phyloP scores from a whole-genome alignment of 352 stramenopile genomes.

The Phytophthora rubi region DNA sequence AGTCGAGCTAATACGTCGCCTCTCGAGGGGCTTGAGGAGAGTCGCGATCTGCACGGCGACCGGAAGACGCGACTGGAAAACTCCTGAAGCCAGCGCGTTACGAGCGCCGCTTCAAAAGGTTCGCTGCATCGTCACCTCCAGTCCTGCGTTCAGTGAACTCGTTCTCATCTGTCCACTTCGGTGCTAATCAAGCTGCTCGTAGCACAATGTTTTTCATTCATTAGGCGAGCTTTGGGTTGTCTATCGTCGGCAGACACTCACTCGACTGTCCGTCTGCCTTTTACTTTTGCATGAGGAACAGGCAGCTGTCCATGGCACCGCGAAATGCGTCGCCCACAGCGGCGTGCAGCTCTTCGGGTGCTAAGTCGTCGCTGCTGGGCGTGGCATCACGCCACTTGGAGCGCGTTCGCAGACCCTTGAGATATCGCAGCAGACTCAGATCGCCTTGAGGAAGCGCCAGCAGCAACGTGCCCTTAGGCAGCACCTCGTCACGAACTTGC shows the following conservation, averaged over 20 bases:
- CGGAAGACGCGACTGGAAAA: conserved; percentile 10
- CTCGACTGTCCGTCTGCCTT: conserved; percentile 1
- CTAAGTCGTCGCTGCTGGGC: conserved; percentile 24
- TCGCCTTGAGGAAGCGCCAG: conserved; percentile 79
- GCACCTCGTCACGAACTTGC: conserved; percentile 46
- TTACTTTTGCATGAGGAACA: conserved; percentile 77
- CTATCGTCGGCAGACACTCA: conserved; percentile 10
- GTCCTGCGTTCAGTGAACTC: conserved; percentile 13
- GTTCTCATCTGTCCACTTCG: conserved; percentile 2
- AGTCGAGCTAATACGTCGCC: background rate
- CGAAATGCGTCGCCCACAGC: conserved; percentile 73
- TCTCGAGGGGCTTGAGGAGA: background rate
- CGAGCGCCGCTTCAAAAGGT: conserved; percentile 13
- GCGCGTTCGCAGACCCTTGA: conserved; percentile 76
- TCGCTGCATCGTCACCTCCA: background rate
- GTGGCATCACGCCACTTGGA: conserved; percentile 77
- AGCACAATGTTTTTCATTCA: conserved; percentile 3
- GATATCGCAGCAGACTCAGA: conserved; percentile 69
- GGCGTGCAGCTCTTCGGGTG: conserved; percentile 61
- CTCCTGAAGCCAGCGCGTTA: conserved; percentile 10
- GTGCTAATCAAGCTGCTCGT: background rate
- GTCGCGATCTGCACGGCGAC: conserved; percentile 8
- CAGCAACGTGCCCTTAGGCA: conserved; percentile 62
- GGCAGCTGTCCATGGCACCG: conserved; percentile 73
- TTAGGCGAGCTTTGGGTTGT: conserved; percentile 4